Percentiles rank a stretch among this genome's conserved stretches.
These are phyloP conservation scores for Boeremia lycopersici DNA, from an alignment of 2,329 filamentous ascomycete genomes.

Conservation along the genomic window DNA sequence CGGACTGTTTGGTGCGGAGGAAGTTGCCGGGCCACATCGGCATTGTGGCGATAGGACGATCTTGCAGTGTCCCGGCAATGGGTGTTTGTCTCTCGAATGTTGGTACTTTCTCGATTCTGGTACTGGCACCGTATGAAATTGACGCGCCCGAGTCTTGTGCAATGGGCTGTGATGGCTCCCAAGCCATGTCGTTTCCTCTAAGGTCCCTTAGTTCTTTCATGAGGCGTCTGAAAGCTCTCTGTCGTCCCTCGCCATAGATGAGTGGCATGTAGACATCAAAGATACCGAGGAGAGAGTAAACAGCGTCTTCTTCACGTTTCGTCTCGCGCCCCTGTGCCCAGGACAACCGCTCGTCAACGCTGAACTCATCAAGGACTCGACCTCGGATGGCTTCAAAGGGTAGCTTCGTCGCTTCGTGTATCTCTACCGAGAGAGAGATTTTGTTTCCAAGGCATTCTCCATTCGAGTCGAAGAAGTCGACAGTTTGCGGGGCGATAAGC, in stretches of 20 bases:
- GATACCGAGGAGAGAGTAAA: not conserved
- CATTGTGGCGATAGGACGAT: not conserved
- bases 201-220: not conserved
- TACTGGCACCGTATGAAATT: not conserved
- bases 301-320: not conserved
- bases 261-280: not conserved
- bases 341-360: not conserved
- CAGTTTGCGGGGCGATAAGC: not conserved
- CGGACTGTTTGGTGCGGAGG: not conserved
- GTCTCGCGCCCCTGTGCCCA: not conserved
- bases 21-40: not conserved
- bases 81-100: not conserved
- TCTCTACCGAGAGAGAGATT: not conserved
- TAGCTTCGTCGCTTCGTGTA: not conserved
- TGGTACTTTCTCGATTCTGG: not conserved
- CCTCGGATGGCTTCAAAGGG: not conserved
- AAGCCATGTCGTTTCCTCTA: not conserved
- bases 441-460: not conserved
- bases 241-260: not conserved
- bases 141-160: not conserved
- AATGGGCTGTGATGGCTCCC: not conserved
- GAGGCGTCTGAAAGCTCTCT: not conserved
- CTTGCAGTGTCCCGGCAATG: not conserved
- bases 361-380: not conserved
- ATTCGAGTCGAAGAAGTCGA: not conserved